A percentile compares a stretch with the other conserved stretches of the same genome.
Evolutionary conservation across 805 yeast species (phyloP).

Genomic region (Tetrapisispora nanseiensis): DNA sequence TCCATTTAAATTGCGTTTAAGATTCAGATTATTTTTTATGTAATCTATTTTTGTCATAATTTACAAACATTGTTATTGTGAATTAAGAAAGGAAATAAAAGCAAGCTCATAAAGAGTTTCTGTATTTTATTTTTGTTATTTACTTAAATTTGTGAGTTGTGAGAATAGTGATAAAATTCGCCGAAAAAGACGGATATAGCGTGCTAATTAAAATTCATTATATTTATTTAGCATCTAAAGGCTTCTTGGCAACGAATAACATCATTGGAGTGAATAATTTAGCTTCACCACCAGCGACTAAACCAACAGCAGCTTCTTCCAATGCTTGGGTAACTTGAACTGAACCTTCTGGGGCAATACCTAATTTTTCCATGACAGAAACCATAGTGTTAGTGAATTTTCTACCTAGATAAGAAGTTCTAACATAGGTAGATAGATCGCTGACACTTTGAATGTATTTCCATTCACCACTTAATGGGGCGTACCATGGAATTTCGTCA

Average conservation of each 20-base stretch:
- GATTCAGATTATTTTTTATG: too few relatives aligned
- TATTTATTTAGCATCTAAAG: slow-evolving; percentile 27
- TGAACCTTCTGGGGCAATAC: slow-evolving; percentile 89
- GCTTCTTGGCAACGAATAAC: slow-evolving; percentile 84
- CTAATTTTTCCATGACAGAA: slow-evolving; percentile 70
- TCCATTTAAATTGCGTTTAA: too few relatives aligned
- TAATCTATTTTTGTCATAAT: too few relatives aligned
- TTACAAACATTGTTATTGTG: too few relatives aligned
- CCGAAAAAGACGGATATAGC: too few relatives aligned
- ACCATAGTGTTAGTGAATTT: slow-evolving; percentile 70
- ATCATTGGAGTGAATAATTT: slow-evolving; percentile 96
- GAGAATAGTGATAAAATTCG: too few relatives aligned
- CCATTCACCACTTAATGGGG: slow-evolving; percentile 93
- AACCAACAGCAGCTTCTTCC: slow-evolving; percentile 93
- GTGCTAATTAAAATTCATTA: background rate
- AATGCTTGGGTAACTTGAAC: slow-evolving; percentile 82
- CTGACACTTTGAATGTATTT: slow-evolving; percentile 68
- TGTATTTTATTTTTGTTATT: too few relatives aligned
- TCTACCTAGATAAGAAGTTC: slow-evolving; percentile 86
- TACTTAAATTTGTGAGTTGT: too few relatives aligned
- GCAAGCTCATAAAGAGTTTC: too few relatives aligned
- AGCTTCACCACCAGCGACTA: slow-evolving; percentile 86
- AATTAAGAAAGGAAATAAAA: too few relatives aligned
- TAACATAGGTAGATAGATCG: slow-evolving; percentile 74
- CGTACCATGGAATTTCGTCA: slow-evolving; percentile 93